Evolutionary conservation across 768 basidiomycete genomes (phyloP), one percentile per base, ranked within the genome.

Genomic region (Fistulinella prunicolor): DNA sequence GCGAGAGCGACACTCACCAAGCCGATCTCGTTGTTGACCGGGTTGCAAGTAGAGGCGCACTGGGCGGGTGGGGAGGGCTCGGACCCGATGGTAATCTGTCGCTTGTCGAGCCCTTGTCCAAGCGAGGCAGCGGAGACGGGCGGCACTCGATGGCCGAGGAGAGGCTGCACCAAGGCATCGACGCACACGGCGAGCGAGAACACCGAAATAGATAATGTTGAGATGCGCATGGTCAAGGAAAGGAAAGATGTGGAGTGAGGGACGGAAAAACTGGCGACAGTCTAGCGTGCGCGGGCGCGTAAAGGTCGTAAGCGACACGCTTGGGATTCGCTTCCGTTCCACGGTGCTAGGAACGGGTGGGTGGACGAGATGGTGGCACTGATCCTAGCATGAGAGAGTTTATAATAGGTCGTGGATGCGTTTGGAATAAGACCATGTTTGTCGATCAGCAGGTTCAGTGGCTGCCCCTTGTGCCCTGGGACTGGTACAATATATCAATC

Each of bases 11-110:
- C 12, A 36, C 64, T 49, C 37, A 66, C 66, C 47, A 56, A 22
- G 38, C 42, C 42, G 48, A 60, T 36, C 44, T 66, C 64, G 43
- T 44, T 44, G 52, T 47, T 57, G 51, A 66, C 51, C 2, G 60
- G 56, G 40, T 34, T 45, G 46, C 65, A 66, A 10, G 26, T 34
- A 17, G 64, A 46, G 19, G 57, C 38, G 22, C 66, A 66, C 9
- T 60, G 46, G 0, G 64, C 38, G n/a, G 66, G 66, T 0, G 58
- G 43, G 1, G 52, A 38, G 7, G 60, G 36, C 21, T 42, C 51
- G 0, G 44, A 23, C 1, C 38, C 45, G 39, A 55, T 45, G 26
- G 3, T 42, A 23, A 66, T 9, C 30, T 66, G 66, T 1, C 66
- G 55, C 34, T 38, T 50, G 9, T n/a, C 22, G 9, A 46, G 16